Base-by-base conservation (phyloP, 352 stramenopile genomes). In the Phytophthora pini region DNA sequence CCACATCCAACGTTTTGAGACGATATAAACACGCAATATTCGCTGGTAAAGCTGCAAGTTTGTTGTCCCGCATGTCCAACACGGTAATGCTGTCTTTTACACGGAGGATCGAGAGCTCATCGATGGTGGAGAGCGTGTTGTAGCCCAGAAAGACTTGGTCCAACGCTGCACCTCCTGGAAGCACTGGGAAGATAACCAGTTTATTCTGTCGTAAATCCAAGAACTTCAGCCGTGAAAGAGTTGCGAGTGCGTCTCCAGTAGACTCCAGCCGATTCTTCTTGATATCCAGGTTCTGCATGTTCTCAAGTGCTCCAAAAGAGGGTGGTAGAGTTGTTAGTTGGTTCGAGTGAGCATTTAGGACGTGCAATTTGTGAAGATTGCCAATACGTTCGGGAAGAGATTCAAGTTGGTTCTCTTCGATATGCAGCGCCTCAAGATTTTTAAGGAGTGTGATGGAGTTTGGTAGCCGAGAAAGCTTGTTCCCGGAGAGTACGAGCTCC, bases 51-150 rank as follows among this genome's bases (percentile, higher is more conserved):
- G 11, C 41, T 24, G 46, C 67, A 13, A 96, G 72, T 46, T 94
- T 94, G 65, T 96, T 96, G 71, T 96, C 87, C 1, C 87, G 74
- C 43, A 94, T 66, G 29, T 96, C 88, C 27, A 96, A 61, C 1
- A 96, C 73, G 0, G 84, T 94, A 49, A 93, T 70, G 12, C 79
- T 80, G 41, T 93, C 70, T 55, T 92, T 84, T 8, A 77, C 76
- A 4, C 82, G 74, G 20, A 90, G 56, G 5, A 94, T 73, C 4
- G 82, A 90, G 0, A 58, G 55, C 31, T 88, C 82, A 40, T 92
- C 72, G 36, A 94, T 80, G 32, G 51, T 72, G 4, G 70, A 56
- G 5, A 96, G 79, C 3, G 60, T 40, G 27, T 96, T 96, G 61
- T 86, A 96, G 12, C 88, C 87, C 6, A 96, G 60, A 46, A 93